A percentile compares a stretch with the other conserved stretches of the same genome.
These are phyloP conservation scores for Codiaeum variegatum DNA, from an alignment of 441 rosid genomes.

Conservation along the genomic window DNA sequence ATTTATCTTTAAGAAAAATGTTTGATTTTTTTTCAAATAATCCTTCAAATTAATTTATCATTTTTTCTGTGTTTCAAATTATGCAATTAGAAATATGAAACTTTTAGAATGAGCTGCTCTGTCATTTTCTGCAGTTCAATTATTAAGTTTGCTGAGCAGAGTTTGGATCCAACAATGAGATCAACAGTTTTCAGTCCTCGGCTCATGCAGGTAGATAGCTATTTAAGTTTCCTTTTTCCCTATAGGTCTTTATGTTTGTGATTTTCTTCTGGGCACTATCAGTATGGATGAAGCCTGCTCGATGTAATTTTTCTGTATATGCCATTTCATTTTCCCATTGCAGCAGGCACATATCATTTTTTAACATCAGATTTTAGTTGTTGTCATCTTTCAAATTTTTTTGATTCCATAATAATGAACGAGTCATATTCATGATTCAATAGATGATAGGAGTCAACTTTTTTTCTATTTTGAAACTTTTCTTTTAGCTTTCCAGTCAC, in stretches of 20 bases:
- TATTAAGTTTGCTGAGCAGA: conserved; percentile 74
- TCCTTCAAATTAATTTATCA: background rate
- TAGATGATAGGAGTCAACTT: background rate
- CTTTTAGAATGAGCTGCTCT: background rate
- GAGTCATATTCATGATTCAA: background rate
- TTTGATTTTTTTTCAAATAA: background rate
- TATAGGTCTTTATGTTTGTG: conserved; percentile 16
- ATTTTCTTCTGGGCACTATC: background rate
- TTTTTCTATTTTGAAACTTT: background rate
- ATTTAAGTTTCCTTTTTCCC: conserved; percentile 11
- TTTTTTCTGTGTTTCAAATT: background rate
- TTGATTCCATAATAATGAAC: background rate
- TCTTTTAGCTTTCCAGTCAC: conserved; percentile 8
- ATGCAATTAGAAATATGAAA: background rate
- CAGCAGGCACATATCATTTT: background rate
- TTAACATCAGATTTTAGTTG: background rate
- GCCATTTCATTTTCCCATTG: conserved; percentile 7
- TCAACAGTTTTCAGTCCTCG: conserved; percentile 90
- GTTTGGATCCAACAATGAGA: conserved; percentile 70
- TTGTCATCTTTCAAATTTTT: background rate
- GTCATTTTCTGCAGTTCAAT: conserved; percentile 56
- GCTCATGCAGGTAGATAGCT: conserved; percentile 75
- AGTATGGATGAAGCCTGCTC: background rate
- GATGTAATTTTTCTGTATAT: background rate
- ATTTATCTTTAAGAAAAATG: background rate